phyloP scores from a whole-genome alignment of 176 grass and related monocot species.

The sorghum (Sorghum bicolor) region DNA sequence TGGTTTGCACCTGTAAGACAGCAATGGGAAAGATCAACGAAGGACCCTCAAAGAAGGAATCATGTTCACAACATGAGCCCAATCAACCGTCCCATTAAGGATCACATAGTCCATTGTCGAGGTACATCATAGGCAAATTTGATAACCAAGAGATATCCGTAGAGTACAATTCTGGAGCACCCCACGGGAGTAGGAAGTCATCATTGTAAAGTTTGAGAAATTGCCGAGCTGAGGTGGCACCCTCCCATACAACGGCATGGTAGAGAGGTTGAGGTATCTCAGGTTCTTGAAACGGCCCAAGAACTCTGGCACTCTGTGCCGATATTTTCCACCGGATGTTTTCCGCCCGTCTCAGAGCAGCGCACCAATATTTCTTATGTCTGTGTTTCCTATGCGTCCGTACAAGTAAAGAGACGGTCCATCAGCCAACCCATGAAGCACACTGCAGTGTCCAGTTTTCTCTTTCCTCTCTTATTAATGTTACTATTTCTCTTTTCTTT shows the following conservation, averaged over 20 bases:
- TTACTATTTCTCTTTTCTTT: too few relatives aligned
- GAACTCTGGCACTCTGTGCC: background rate
- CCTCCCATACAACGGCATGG: background rate
- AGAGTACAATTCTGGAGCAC: background rate
- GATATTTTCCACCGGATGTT: too few relatives aligned
- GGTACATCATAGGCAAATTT: background rate
- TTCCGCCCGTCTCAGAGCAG: too few relatives aligned
- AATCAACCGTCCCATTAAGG: background rate
- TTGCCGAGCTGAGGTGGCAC: constrained; percentile 23
- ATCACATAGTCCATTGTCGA: background rate
- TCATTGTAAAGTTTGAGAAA: background rate
- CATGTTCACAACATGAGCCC: background rate
- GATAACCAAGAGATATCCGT: background rate
- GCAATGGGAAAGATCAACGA: background rate
- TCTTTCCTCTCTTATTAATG: too few relatives aligned
- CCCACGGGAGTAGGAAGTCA: too few relatives aligned
- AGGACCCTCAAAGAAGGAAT: background rate
- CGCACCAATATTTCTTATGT: too few relatives aligned
- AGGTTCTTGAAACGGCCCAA: background rate
- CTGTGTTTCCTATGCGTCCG: too few relatives aligned
- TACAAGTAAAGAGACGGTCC: too few relatives aligned
- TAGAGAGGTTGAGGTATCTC: background rate
- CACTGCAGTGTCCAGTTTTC: too few relatives aligned
- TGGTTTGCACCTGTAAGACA: background rate
- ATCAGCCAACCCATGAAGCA: too few relatives aligned